phyloP scores from a whole-genome alignment of 768 basidiomycete genomes.

The Vishniacozyma victoriae region DNA sequence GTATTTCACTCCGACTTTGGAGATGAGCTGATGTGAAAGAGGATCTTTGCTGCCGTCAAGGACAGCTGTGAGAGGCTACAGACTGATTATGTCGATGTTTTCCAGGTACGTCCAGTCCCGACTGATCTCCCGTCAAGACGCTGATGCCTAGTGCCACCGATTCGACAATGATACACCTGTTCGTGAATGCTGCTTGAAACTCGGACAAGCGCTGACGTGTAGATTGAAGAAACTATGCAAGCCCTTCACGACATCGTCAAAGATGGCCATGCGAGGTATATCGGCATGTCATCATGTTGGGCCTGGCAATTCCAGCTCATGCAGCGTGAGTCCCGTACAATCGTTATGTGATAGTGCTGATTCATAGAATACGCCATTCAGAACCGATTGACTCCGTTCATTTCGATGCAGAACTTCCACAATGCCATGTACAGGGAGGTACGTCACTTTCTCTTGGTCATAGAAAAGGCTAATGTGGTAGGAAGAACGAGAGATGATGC shows the following conservation, averaged over 20 bases:
- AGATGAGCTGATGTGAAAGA: slow-evolving; percentile 36
- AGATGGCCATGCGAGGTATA: slow-evolving; percentile 57
- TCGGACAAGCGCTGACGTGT: background rate
- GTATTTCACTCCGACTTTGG: background rate
- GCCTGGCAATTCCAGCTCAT: slow-evolving; percentile 32
- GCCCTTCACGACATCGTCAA: slow-evolving; percentile 63
- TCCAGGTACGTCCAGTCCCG: slow-evolving; percentile 50
- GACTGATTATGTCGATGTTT: slow-evolving; percentile 67
- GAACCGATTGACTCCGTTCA: slow-evolving; percentile 59
- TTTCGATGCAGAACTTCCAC: slow-evolving; percentile 66
- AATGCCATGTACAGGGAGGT: slow-evolving; percentile 59
- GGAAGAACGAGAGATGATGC: slow-evolving; percentile 45
- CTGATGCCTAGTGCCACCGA: slow-evolving; percentile 51
- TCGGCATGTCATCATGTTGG: slow-evolving; percentile 35
- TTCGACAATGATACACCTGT: slow-evolving; percentile 39
- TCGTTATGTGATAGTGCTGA: background rate
- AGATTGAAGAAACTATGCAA: slow-evolving; percentile 60
- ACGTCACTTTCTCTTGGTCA: background rate
- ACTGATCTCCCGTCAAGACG: background rate
- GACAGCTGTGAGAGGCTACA: slow-evolving; percentile 60
- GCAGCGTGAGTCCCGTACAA: slow-evolving; percentile 29
- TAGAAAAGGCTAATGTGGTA: background rate
- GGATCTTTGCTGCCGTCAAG: slow-evolving; percentile 61
- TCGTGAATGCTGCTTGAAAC: background rate
- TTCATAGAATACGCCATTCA: slow-evolving; percentile 56